Percentiles rank a stretch among this genome's conserved stretches.
phyloP scores from a whole-genome alignment of 1,284 basidiomycete genomes.

The Rhodotorula sp. region DNA sequence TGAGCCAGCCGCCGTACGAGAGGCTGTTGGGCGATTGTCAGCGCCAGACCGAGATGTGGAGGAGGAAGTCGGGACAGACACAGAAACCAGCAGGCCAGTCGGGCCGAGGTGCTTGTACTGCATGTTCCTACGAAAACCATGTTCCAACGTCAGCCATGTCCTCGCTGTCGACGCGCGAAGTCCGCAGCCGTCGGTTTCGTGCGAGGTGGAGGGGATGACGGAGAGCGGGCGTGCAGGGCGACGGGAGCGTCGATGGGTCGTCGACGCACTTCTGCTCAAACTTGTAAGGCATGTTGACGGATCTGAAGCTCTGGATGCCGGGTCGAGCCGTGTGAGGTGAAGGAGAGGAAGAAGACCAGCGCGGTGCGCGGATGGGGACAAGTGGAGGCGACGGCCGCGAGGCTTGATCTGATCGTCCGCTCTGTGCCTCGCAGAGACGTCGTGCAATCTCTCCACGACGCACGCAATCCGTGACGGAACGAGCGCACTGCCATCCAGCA shows the following conservation, averaged over 20 bases:
- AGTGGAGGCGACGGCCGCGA: too few species aligned
- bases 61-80: neutral
- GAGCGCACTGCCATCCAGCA: too few species aligned
- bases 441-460: too few species aligned
- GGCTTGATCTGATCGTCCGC: too few species aligned
- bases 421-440: too few species aligned
- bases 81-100: conserved; percentile 27
- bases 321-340: neutral
- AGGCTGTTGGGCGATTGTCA: conserved; percentile 5
- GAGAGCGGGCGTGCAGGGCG: neutral
- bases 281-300: conserved; percentile 16
- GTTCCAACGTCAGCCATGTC: too few species aligned
- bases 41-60: neutral
- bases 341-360: neutral
- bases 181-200: neutral
- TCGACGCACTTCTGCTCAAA: conserved; percentile 16
- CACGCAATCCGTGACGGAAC: too few species aligned
- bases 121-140: conserved; percentile 17
- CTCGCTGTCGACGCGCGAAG: too few species aligned
- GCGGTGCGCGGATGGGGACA: too few species aligned
- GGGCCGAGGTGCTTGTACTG: conserved; percentile 21
- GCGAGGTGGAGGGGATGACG: neutral
- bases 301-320: neutral
- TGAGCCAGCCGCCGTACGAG: conserved; percentile 34
- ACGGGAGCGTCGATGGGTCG: neutral